Evolutionary conservation across 768 basidiomycete genomes (phyloP), one percentile per base, ranked within the genome.

Genomic region (Auricularia sp.): DNA sequence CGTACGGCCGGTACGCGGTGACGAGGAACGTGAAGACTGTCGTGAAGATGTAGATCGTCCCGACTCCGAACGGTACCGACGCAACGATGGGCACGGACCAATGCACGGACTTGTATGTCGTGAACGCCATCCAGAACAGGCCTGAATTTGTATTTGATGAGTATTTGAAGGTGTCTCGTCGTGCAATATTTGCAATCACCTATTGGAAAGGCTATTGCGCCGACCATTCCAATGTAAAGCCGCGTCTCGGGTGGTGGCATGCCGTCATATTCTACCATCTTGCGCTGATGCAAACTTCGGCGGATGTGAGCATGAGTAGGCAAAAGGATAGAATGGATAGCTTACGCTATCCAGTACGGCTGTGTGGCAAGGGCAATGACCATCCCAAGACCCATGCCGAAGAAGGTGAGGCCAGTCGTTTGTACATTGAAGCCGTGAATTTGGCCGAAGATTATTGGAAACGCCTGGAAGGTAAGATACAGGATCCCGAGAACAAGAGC

Each of bases 171-270:
- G 29, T 29, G 29, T 29, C 29, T 29, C 29, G 29, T 29, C 29
- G 29, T 29, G 29, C 29, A 29, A 29, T 29, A 29, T 29, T 29
- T 29, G 29, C 29, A 29, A 29, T 29, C 64, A 85, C 83, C 80
- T 54, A 88, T 67, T 1, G 90, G 87, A 7, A 84, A 83, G 11
- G 86, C 77, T 21, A 90, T 72, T 1, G 79, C 89, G n/a, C 89
- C 90, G 3, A 82, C 74, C 74, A 88, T 80, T 5, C 85, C 89
- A 79, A 87, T 85, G 62, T 84, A 70, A 3, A 92, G 81, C 8
- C 83, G 79, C 10, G 79, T 77, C 74, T 92, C 90, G 0, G 88
- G 86, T 0, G 88, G 87, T 0, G 86, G 79, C 51, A 74, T 70
- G 3, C 80, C 82, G 18, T 75, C 75, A 67, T 82, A 70, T 61